Base-by-base conservation (phyloP, 768 basidiomycete genomes). In the Glaciozyma martinii region DNA sequence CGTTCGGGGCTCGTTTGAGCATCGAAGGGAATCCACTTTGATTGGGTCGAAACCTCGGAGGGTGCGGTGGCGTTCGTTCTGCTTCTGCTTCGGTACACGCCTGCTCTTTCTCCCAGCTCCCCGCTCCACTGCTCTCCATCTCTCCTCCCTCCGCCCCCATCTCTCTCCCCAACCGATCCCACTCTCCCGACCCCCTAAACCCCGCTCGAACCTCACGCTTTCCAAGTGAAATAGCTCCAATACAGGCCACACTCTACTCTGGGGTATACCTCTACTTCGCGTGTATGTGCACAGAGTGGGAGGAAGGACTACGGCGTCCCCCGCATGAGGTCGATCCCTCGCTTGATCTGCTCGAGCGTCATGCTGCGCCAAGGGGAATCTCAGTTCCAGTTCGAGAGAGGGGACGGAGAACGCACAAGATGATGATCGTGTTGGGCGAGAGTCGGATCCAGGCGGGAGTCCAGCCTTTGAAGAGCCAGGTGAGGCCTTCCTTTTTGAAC, bases 381-480 rank as follows among this genome's bases (percentile, higher is more conserved):
- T 0, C 6, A 46, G 19, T 25, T 23, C 16, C 18, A 21, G 27
- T 29, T 9, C 29, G 10, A 29, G 3, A 19, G 3, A 23, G 42
- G 54, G 62, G 3, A 23, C 25, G 1, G 2, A 8, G 19, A 23
- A 70, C 65, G 43, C 59, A 64, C 65, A 70, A 70, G 58, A 70
- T 47, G 52, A 70, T 64, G 61, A 71, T 71, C 9, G 70, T 71
- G 52, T 72, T 71, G 15, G 71, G 70, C 32, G 60, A 59, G 3
- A 74, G 40, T 1, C 73, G 65, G 42, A 74, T 69, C 70, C 69
- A 74, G 8, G 73, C 73, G 2, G 73, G 73, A 1, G 62, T 63
- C 66, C 66, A 74, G 25, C 73, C 73, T 32, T 64, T 61, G 63
- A 72, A 72, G 47, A 71, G 58, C 63, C 67, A 71, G 3, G 44